Evolutionary conservation across 164 flowering plant genomes (phyloP), one percentile per base, ranked within the genome.

Genomic region (Dillenia suffruticosa): DNA sequence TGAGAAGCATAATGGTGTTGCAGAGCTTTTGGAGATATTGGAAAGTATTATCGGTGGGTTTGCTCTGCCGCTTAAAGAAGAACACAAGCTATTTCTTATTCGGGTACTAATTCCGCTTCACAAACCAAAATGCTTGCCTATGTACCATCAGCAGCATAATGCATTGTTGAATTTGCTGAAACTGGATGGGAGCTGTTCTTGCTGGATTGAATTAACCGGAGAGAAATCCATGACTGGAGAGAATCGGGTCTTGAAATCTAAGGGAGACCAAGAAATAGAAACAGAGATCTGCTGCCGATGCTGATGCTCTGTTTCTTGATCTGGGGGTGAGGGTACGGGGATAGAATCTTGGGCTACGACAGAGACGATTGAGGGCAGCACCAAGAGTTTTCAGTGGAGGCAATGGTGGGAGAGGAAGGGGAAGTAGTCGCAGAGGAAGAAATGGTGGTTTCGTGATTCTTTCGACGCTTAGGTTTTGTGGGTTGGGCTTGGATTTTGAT

Each of bases 41-140:
- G 94, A 92, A 10, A 88, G 94, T 65, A 78, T 90, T 17, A 82
- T 90, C 46, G 86, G 88, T 77, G 95, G 97, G 63, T 90, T 88
- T 80, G 89, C 93, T 55, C 59, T 90, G 69, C 97, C 97, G 10
- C 77, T 90, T 62, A 90, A 90, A 69, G 97, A 90, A 69, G 95
- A 90, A 52, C 95, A 90, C 65, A 90, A 88, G 58, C 51, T 84
- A 59, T 90, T 85, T 68, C 90, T 90, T 67, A 76, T 82, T 46
- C 75, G 85, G 19, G 85, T 78, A 0, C 68, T 90, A 15, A 85
- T 90, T 69, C 97, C 95, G 14, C 77, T 90, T 54, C 97, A 90
- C 72, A 90, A 87, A 68, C 97, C 97, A 9, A 88, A 79, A 66
- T 85, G 87, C 74, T 73, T 90, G 49, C 75, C 83, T 26, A 76